A percentile compares a stretch with the other conserved stretches of the same genome.
phyloP scores from a whole-genome alignment of 352 stramenopile genomes.

The Globisporangium perplexum region DNA sequence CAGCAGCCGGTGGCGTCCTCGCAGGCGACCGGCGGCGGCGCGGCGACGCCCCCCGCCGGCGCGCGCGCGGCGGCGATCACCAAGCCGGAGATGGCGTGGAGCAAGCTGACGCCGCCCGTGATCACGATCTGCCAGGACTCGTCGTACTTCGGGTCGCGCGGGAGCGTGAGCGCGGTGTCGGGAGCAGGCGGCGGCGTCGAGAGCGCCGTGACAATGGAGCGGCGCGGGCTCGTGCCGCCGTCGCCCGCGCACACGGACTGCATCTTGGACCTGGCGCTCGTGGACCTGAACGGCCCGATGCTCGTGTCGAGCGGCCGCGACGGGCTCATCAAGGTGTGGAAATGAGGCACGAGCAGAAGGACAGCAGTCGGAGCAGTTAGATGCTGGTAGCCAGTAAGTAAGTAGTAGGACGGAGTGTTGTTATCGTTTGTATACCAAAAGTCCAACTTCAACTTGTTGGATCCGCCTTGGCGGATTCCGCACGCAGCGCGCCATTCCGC shows the following conservation, averaged over 20 bases:
- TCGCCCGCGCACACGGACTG: constrained; percentile 91
- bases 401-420: background rate
- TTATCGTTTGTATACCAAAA: background rate
- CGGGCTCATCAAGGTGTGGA: constrained; percentile 96
- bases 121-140: constrained; percentile 85
- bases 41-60: constrained; percentile 12
- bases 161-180: constrained; percentile 35
- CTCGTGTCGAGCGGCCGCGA: constrained; percentile 93
- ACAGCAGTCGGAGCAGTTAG: background rate
- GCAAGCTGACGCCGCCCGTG: constrained; percentile 73
- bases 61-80: constrained; percentile 29
- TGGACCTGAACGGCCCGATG: constrained; percentile 89
- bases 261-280: constrained; percentile 93
- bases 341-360: constrained; percentile 29
- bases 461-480: background rate
- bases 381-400: background rate
- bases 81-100: constrained; percentile 86
- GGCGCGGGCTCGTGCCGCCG: constrained; percentile 80
- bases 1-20: too few relatives aligned
- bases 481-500: background rate
- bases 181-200: constrained; percentile 54
- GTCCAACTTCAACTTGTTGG: constrained; percentile 1
- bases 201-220: constrained; percentile 76
- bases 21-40: constrained; percentile 20
- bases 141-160: constrained; percentile 54